Evolutionary conservation across 495 filamentous ascomycete genomes (phyloP).

Genomic region (Rostrohypoxylon terebratum): DNA sequence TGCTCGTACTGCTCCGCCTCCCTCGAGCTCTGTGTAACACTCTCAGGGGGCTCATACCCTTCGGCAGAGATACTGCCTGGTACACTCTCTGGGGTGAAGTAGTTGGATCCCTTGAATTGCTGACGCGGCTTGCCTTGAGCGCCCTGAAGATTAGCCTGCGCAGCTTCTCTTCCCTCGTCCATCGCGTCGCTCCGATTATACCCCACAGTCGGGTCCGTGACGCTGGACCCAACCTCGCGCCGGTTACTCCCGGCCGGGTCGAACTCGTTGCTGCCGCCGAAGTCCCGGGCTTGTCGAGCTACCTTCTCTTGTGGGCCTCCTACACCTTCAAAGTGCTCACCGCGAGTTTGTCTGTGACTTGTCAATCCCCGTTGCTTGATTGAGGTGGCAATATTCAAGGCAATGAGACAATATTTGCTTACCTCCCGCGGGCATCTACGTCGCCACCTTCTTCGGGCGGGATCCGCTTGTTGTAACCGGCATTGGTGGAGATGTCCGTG

Average conservation of each 20-base stretch:
- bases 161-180: constrained; percentile 41
- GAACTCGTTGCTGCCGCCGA: constrained; percentile 45
- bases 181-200: constrained; percentile 21
- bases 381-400: not conserved
- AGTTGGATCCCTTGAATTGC: constrained; percentile 44
- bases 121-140: constrained; percentile 30
- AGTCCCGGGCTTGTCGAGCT: constrained; percentile 46
- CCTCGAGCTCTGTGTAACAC: constrained; percentile 39
- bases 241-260: constrained; percentile 25
- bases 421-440: constrained; percentile 54
- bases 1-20: constrained; percentile 44
- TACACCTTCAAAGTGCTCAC: constrained; percentile 50
- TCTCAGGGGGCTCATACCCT: constrained; percentile 47
- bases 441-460: constrained; percentile 56
- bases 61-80: constrained; percentile 49
- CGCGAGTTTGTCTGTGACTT: constrained; percentile 44
- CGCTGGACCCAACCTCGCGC: constrained; percentile 19
- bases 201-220: constrained; percentile 14
- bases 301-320: constrained; percentile 53
- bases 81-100: constrained; percentile 42
- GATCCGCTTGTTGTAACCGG: constrained; percentile 52
- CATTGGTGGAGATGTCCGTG: constrained; percentile 51
- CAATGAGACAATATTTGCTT: constrained; percentile 37
- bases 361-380: not conserved
- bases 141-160: constrained; percentile 35